Base-by-base conservation (phyloP, 371 early-diverging fungal genomes). In the Gilbertella persicaria region DNA sequence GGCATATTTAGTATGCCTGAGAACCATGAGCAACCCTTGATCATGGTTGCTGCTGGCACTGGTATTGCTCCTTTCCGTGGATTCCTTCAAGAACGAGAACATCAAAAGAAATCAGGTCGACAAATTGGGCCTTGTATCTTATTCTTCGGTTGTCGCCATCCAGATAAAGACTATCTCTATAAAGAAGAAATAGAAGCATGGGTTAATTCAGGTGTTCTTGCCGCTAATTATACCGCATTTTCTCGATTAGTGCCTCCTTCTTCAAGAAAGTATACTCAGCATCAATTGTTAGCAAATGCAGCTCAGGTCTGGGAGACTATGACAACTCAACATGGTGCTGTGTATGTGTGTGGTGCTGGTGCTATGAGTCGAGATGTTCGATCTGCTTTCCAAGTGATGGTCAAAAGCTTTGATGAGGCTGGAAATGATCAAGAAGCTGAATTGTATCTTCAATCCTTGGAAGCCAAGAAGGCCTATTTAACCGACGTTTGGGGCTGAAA, bases 41-140 rank as follows among this genome's bases (percentile, higher is more conserved):
- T 86, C 29, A 75, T 87, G 75, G 71, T 84, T 16, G 73, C 66
- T 39, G 71, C 79, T 16, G 92, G 94, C 13, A 90, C 92, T 0
- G 95, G 95, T 14, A 73, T 96, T 17, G 88, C 95, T 4, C 94
- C 96, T 5, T 92, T 96, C 85, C 79, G 90, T 25, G 79, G 92
- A 25, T 85, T 96, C 44, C 45, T 96, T 21, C 65, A 71, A 58
- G 69, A 68, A 38, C 62, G 69, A 28, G 53, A 49, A 4, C 29
- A 19, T 5, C 69, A 61, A 40, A 45, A 41, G 6, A 33, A 52
- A 50, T 58, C 50, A 45, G 66, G 53, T 41, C 60, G 29, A 16
- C 44, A 40, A 0, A 58, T 58, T 17, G 73, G 57, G 10, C 36
- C 52, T 3, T 43, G 53, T 44, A 57, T 73, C 2, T 56, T 96